Conservation (phyloP, 345 rosid genomes). For the Bruguiera parviflora region DNA sequence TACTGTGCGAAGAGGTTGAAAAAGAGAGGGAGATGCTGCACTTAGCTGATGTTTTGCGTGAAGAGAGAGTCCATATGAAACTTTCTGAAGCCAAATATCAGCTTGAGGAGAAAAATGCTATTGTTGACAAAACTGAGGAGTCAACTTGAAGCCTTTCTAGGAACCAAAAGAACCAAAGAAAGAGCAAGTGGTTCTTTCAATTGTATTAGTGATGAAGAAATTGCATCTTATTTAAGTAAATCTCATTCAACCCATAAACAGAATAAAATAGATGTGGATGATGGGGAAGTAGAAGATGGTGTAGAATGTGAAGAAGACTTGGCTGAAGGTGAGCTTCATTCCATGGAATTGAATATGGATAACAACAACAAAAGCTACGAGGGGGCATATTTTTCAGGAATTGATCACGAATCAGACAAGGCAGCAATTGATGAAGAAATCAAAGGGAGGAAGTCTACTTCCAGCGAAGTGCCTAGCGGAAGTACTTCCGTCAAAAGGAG, state of each 20-base stretch:
- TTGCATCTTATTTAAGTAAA: conserved; percentile 52
- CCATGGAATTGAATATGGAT: conserved; percentile 74
- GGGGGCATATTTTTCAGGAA: conserved; percentile 47
- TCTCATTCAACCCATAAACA: conserved; percentile 37
- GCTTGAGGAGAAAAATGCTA: conserved; percentile 76
- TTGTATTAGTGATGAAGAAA: conserved; percentile 42
- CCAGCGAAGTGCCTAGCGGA: conserved; percentile 47
- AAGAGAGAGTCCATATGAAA: conserved; percentile 75
- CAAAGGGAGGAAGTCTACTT: conserved; percentile 62
- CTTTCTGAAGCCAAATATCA: conserved; percentile 76
- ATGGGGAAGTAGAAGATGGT: conserved; percentile 67
- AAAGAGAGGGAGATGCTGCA: conserved; percentile 85
- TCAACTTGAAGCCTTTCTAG: conserved; percentile 81
- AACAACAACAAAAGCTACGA: conserved; percentile 53
- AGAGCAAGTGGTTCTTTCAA: conserved; percentile 43
- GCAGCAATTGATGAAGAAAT: conserved; percentile 38
- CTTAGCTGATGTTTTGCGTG: conserved; percentile 63
- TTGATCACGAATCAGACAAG: conserved; percentile 33
- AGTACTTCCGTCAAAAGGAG: conserved; percentile 67
- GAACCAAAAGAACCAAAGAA: conserved; percentile 59
- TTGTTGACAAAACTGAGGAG: conserved; percentile 75
- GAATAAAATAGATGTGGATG: conserved; percentile 40
- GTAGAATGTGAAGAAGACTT: conserved; percentile 55
- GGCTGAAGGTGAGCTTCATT: conserved; percentile 81
- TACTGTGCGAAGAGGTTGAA: conserved; percentile 62